Evolutionary conservation across 176 grass and related monocot species (phyloP).

Genomic region (Zea luxurians): DNA sequence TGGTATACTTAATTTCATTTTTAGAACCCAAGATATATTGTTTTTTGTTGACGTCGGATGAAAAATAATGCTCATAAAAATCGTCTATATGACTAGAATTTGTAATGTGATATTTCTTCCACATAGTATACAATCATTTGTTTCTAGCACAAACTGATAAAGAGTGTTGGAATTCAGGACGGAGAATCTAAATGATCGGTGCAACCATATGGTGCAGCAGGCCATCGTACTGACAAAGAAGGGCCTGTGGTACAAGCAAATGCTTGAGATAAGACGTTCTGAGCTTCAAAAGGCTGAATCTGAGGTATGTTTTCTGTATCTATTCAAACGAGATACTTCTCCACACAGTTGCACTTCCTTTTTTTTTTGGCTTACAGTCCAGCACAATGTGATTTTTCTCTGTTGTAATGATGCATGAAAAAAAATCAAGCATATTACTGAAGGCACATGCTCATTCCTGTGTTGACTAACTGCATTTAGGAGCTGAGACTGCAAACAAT

Average conservation of each 20-base stretch:
- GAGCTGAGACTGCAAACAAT: not conserved
- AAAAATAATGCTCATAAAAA: slow-evolving; percentile 7
- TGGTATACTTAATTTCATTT: not conserved
- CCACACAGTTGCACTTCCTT: not conserved
- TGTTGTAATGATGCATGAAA: not conserved
- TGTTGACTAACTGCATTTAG: slow-evolving; percentile 11
- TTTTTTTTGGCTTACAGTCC: not conserved
- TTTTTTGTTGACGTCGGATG: not conserved
- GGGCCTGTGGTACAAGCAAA: slow-evolving; percentile 68
- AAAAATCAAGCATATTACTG: not conserved
- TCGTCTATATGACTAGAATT: not conserved
- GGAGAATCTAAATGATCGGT: slow-evolving; percentile 52
- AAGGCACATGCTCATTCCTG: not conserved
- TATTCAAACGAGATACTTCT: not conserved
- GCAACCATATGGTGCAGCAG: slow-evolving; percentile 58
- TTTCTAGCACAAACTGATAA: slow-evolving; percentile 25
- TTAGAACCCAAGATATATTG: not conserved
- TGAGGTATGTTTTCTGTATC: slow-evolving; percentile 52
- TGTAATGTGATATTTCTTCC: not conserved
- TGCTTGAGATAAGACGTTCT: slow-evolving; percentile 64
- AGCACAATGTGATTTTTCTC: not conserved
- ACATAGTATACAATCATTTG: not conserved
- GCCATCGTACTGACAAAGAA: slow-evolving; percentile 68
- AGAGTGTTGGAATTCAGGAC: slow-evolving; percentile 56
- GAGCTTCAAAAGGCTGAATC: slow-evolving; percentile 76